These are phyloP conservation scores for Triangularia verruculosa DNA, from an alignment of 2,329 filamentous ascomycete species.

Conservation along the genomic window DNA sequence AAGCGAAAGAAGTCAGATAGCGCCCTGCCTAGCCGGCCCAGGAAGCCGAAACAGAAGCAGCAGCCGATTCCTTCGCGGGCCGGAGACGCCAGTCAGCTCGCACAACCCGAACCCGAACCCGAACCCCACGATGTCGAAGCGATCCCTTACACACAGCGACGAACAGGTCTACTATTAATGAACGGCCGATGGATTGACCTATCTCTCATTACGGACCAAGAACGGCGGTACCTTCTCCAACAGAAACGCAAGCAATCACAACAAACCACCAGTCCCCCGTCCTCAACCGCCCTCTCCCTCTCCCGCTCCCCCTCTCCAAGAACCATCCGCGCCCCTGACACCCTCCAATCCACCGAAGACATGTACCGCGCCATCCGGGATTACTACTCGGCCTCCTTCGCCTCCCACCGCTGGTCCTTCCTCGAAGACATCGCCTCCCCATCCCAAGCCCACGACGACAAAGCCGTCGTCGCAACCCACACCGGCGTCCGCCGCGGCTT, in stretches of 20 bases:
- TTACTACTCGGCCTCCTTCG: constrained; percentile 18
- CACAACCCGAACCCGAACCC: background rate
- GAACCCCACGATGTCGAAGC: background rate
- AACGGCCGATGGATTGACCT: background rate
- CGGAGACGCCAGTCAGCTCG: background rate
- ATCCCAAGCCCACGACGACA: background rate
- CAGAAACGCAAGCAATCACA: background rate
- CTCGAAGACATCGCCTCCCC: background rate
- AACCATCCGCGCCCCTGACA: background rate
- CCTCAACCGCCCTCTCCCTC: constrained; percentile 1
- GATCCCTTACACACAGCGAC: background rate
- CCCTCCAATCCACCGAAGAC: constrained; percentile 3
- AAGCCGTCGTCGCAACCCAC: background rate
- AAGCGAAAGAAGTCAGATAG: constrained; percentile 11
- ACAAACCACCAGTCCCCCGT: background rate
- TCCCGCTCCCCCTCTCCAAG: background rate
- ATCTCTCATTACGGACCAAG: background rate
- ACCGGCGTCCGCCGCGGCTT: background rate
- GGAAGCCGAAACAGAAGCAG: constrained; percentile 11
- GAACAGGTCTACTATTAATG: background rate
- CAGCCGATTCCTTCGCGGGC: constrained; percentile 10
- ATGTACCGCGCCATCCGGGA: constrained; percentile 17
- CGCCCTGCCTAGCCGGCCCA: background rate
- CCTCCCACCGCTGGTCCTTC: constrained; percentile 10
- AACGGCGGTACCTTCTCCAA: background rate